These are phyloP conservation scores for Prunus campanulata DNA, from an alignment of 306 rosid species.

Conservation along the genomic window DNA sequence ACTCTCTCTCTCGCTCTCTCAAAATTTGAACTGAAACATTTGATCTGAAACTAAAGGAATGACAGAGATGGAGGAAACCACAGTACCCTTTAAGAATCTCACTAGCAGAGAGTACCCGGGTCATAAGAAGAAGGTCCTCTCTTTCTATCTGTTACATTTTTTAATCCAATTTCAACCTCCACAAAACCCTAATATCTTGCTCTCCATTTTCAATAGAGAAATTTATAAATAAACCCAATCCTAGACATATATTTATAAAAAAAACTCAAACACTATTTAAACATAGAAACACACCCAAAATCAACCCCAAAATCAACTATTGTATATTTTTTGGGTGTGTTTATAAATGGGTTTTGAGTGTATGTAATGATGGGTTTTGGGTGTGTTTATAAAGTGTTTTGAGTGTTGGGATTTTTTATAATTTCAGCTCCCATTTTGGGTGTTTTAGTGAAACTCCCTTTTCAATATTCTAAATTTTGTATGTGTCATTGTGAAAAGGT, in stretches of 20 bases:
- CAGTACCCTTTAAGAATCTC: conserved; percentile 66
- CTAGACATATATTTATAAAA: too few relatives aligned
- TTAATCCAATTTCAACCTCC: neutral
- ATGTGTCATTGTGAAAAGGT: conserved; percentile 41
- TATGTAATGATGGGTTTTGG: too few relatives aligned
- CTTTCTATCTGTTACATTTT: conserved; percentile 5
- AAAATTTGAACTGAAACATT: neutral
- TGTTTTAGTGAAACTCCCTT: too few relatives aligned
- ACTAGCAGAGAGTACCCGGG: conserved; percentile 84
- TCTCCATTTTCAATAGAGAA: neutral
- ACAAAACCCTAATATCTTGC: conserved; percentile 11
- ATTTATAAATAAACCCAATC: too few relatives aligned
- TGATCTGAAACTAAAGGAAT: neutral
- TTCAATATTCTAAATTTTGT: neutral
- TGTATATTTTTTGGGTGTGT: too few relatives aligned
- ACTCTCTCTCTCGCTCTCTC: neutral
- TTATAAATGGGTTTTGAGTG: too few relatives aligned
- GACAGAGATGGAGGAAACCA: conserved; percentile 52
- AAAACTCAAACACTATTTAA: too few relatives aligned
- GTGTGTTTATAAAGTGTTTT: too few relatives aligned
- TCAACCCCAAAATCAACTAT: too few relatives aligned
- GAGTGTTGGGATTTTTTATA: too few relatives aligned
- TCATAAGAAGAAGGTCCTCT: conserved; percentile 87
- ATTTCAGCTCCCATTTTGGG: too few relatives aligned
- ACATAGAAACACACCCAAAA: too few relatives aligned